Base-by-base conservation (phyloP, 352 stramenopile genomes). In the Phytophthora multivora region DNA sequence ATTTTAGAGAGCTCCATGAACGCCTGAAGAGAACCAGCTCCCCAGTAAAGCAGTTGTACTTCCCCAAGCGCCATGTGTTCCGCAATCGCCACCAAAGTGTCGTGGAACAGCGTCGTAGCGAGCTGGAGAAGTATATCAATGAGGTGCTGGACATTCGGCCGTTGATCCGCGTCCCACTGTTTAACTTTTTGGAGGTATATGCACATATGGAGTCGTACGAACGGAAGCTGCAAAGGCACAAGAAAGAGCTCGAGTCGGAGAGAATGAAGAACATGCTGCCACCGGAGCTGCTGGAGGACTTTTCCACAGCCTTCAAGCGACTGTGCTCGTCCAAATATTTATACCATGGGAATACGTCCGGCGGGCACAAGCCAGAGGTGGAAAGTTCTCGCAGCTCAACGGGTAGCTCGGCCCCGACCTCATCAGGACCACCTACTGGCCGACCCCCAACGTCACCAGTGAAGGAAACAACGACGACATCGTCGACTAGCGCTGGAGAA, bases 101-200 rank as follows among this genome's bases (percentile, higher is more conserved):
- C n/a, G 89, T 96, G 48, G 84, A 96, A 36, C 86, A 95, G 69
- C 75, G 88, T 12, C 80, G 88, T 11, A 89, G 74, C 55, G 88
- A 95, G 55, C 56, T 96, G 41, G 88, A 95, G 51, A 91, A 92
- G 62, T 96, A 96, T 62, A 89, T 96, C 51, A 93, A 95, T 59
- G 84, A 94, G 45, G 83, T 92, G 43, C 59, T 96, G 23, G 83
- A 90, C 19, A 91, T 96, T 25, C 71, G 75, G 1, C 84, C 88
- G 49, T 59, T 92, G 11, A 95, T 95, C 23, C 83, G 86, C 15
- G 82, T 95, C 15, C 86, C 86, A 38, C 68, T 96, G n/a, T 94
- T 92, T 66, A 95, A 93, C 59, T 96, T 96, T 53, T 64, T 96
- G 16, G 84, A 93, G 33, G 88, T 96, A 1, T 93, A 96, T 56